Conservation (phyloP, 805 yeast genomes). For the Candida sonorensis region DNA sequence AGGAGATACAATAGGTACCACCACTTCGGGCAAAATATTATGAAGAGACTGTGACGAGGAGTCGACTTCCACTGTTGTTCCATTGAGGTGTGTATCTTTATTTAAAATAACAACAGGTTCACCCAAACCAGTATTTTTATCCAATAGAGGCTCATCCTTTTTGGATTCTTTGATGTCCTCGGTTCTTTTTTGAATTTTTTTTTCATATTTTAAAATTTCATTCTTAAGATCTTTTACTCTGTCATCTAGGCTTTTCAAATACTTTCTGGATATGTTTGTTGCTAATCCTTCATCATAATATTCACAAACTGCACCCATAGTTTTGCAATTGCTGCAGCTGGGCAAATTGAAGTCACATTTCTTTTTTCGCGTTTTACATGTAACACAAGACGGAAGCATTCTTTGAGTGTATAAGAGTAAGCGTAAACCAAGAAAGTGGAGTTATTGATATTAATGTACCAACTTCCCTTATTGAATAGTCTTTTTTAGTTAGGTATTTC, state of each 20-base stretch:
- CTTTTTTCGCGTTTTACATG: slow-evolving; percentile 14
- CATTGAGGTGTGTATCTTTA: too few relatives aligned
- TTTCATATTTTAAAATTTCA: slow-evolving; percentile 9
- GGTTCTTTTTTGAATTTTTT: slow-evolving; percentile 6
- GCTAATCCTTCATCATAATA: slow-evolving; percentile 17
- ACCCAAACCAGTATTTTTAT: too few relatives aligned
- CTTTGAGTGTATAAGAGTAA: background rate
- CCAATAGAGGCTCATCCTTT: background rate
- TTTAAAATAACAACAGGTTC: too few relatives aligned
- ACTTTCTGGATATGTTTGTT: slow-evolving; percentile 8
- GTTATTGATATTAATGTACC: too few relatives aligned
- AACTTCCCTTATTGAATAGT: too few relatives aligned
- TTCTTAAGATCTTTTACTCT: slow-evolving; percentile 8
- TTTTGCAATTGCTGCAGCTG: slow-evolving; percentile 12
- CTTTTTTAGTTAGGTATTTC: too few relatives aligned
- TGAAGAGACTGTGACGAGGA: too few relatives aligned
- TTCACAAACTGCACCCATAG: slow-evolving; percentile 14
- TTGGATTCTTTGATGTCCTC: background rate
- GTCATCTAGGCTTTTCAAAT: slow-evolving; percentile 12
- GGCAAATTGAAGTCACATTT: slow-evolving; percentile 16
- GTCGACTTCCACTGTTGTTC: too few relatives aligned
- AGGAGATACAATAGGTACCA: too few relatives aligned
- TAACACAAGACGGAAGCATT: slow-evolving; percentile 13
- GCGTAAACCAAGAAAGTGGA: too few relatives aligned
- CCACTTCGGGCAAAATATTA: too few relatives aligned